Base-by-base conservation (phyloP, 306 rosid genomes). In the Castanea sativa region DNA sequence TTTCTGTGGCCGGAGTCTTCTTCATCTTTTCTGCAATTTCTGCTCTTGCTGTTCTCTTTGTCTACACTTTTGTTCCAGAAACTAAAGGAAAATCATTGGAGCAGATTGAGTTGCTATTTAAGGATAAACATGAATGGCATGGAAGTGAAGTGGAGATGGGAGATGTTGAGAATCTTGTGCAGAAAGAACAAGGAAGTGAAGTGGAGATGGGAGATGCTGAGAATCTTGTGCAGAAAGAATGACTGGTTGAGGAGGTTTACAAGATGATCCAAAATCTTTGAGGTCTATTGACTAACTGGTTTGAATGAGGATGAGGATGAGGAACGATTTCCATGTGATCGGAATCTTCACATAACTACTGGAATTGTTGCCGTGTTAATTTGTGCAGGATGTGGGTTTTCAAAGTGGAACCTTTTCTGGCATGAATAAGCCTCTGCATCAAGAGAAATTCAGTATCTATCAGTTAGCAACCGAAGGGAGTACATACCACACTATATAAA, bases 81-180 rank as follows among this genome's bases (percentile, higher is more conserved):
- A 94, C 99, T 16, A 94, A 89, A 74, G 99, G 99, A 29, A 94
- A 87, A 87, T 92, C 99, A 32, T 71, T 94, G 88, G 99, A 94
- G 79, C 92, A 94, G 90, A 94, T 94, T 53, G 97, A 88, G 87
- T 15, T 83, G 78, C 76, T 94, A 83, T 92, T 94, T 88, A 90
- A 92, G 82, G 89, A 84, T 56, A 88, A 85, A 52, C 78, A 68
- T 64, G 95, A 74, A 76, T 80, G 73, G 84, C 81, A 78, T 77
- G 88, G 11, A 67, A 83, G 80, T 58, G 90, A 87, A 80, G 82
- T 79, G 85, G 95, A 92, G 87, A 90, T 90, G 45, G 91, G 92
- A 85, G 99, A 94, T 84, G 97, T 82, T 16, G 93, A 92, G 82
- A 92, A 90, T 68, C 97, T 94, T 86, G 97, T 94, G 85, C 95